A percentile compares a stretch with the other conserved stretches of the same genome.
phyloP scores from a whole-genome alignment of 176 grass and related monocot genomes.

The Hordeum vulgare region MorexV3_pseudomolecules_assembly NC_058524.1:246591500-246591999 shows the following conservation, averaged over 20 bases:
- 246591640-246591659: conserved; percentile 6
- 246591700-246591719: conserved; percentile 46
- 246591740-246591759: conserved; percentile 57
- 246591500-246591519: no score
- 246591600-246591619: conserved; percentile 8
- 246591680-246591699: conserved; percentile 39
- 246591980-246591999: neutral
- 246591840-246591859: conserved; percentile 93
- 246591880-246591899: conserved; percentile 95
- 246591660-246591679: conserved; percentile 26
- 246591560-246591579: conserved; percentile 12
- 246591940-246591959: conserved; percentile 13
- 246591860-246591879: conserved; percentile 93
- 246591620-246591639: conserved; percentile 10
- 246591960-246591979: neutral
- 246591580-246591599: neutral
- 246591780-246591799: conserved; percentile 6
- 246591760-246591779: conserved; percentile 20
- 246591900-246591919: conserved; percentile 7
- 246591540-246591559: neutral
- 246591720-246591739: conserved; percentile 93
- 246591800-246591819: conserved; percentile 18
- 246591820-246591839: conserved; percentile 74
- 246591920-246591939: neutral
- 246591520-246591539: neutral